Conservation (phyloP, 768 basidiomycete genomes). For the Tulasnella sp. region DNA sequence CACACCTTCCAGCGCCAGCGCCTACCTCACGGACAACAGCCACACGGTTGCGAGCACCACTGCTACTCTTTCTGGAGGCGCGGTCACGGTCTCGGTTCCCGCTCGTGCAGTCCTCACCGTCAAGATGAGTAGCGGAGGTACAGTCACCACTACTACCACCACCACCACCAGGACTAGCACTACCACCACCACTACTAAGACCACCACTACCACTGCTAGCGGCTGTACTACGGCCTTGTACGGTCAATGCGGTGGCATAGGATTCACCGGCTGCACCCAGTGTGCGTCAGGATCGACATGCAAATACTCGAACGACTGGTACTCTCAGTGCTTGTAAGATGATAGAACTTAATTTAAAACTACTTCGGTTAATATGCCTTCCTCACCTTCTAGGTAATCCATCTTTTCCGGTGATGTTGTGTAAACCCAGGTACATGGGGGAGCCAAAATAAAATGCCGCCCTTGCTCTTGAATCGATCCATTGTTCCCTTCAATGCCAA, state of each 20-base stretch:
- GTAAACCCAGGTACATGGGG: too few relatives aligned
- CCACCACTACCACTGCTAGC: neutral
- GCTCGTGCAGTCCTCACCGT: neutral
- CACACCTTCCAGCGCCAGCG: neutral
- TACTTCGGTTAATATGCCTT: too few relatives aligned
- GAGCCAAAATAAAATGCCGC: too few relatives aligned
- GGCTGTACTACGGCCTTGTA: neutral
- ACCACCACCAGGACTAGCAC: neutral
- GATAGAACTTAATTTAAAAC: too few relatives aligned
- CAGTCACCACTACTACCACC: neutral
- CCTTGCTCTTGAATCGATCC: too few relatives aligned
- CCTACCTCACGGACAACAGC: slow-evolving; percentile 8
- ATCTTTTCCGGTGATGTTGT: too few relatives aligned
- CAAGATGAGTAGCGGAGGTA: neutral
- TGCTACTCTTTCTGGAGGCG: neutral
- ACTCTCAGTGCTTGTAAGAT: slow-evolving; percentile 2
- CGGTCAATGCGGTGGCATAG: slow-evolving; percentile 12
- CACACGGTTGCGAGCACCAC: slow-evolving; percentile 3
- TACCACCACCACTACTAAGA: neutral
- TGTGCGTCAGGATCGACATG: slow-evolving; percentile 23
- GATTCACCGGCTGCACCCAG: slow-evolving; percentile 15
- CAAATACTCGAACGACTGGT: neutral
- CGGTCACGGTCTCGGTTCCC: neutral
- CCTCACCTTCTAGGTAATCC: too few relatives aligned
- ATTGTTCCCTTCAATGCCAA: too few relatives aligned